Evolutionary conservation across 2,329 filamentous ascomycete genomes (phyloP), one percentile per base, ranked within the genome.

Genomic region (Sclerotinia subarctica): DNA sequence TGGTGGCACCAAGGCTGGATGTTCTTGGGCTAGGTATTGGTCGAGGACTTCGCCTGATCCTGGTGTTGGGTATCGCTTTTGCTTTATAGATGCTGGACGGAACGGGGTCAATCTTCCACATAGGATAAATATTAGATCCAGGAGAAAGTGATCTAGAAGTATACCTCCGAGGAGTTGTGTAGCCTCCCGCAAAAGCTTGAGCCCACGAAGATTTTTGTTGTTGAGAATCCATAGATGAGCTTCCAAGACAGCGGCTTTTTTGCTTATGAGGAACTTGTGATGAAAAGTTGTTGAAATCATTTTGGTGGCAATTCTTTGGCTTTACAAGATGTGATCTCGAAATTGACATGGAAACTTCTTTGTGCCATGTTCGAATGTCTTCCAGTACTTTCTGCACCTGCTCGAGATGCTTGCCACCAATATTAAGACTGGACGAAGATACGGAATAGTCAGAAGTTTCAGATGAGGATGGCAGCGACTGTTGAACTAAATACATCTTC

Each of bases 361-460:
- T 46, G 32, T 67, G 58, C 65, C 65, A 67, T 5, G 21, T 44
- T 52, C 47, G 47, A 11, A 67, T 32, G 42, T 67, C 65, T 47
- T 67, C 65, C 38, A 67, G 35, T 44, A 67, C 35, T 67, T 63
- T 67, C 26, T 67, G 58, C 46, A 67, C 65, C 44, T 63, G 49
- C 21, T 67, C 65, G 5, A 60, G 56, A 67, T 62, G 58, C 35
- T 54, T 67, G 35, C 26, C 17, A 63, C 49, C 24, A 24, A 46
- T 26, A 5, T 35, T 29, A 29, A 67, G 38, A 53, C 24, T 67
- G 42, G 47, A 49, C 19, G 47, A 63, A 35, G 42, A 52, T 21
- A 21, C 35, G 6, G 49, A 44, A 4, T 13, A 29, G 21, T 24
- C 47, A 35, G 47, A 53, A 32, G 35, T 3, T 19, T n/a, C 35